A percentile compares a stretch with the other conserved stretches of the same genome.
Evolutionary conservation across 31 red algal species (phyloP).

Genomic region (Endocladia muricata): DNA sequence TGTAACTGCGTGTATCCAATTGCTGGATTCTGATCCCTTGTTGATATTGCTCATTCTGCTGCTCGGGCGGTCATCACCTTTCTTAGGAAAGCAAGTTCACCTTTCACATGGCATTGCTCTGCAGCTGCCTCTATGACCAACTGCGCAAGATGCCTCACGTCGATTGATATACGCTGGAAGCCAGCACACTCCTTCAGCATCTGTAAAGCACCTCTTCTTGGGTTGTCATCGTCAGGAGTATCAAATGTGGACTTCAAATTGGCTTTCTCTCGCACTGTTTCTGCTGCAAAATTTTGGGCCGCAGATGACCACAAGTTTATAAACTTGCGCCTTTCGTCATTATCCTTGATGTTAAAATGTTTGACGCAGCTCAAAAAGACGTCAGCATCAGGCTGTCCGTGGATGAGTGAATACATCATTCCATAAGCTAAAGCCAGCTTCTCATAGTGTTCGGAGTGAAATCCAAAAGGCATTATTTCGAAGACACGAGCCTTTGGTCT

Average conservation of each 20-base stretch:
- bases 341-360: conserved; percentile 49
- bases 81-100: neutral
- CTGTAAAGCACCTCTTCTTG: neutral
- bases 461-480: conserved; percentile 76
- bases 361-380: conserved; percentile 56
- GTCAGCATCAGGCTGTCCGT: conserved; percentile 49
- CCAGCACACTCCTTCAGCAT: conserved; percentile 50
- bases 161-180: conserved; percentile 61
- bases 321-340: conserved; percentile 2
- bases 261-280: conserved; percentile 21
- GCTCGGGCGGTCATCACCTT: too few species aligned
- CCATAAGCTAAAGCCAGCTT: conserved; percentile 46
- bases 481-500: conserved; percentile 44
- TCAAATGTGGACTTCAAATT: conserved; percentile 17
- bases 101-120: conserved; percentile 40
- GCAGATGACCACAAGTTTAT: conserved; percentile 14
- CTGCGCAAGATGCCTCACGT: conserved; percentile 55
- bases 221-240: conserved; percentile 30
- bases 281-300: conserved; percentile 27
- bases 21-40: too few species aligned
- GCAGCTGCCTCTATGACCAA: conserved; percentile 20
- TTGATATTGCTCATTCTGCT: too few species aligned
- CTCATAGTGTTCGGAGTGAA: conserved; percentile 36
- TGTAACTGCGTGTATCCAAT: too few species aligned
- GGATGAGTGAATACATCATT: conserved; percentile 8